These are phyloP conservation scores for rapeseed (Brassica napus) DNA, from an alignment of 345 rosid species.

Conservation along the genomic window DNA sequence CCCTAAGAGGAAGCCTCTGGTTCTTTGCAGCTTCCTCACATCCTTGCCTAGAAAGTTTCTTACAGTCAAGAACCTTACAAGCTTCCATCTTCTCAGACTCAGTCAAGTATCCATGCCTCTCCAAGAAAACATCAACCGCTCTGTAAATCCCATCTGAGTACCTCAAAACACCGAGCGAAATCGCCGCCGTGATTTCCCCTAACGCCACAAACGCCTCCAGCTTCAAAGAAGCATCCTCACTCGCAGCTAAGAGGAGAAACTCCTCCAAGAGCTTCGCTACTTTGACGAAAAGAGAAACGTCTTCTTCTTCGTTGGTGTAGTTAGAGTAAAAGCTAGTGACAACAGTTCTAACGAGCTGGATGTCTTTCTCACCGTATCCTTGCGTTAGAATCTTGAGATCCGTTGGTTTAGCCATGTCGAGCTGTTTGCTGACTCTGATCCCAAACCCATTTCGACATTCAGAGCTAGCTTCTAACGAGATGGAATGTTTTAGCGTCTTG, in stretches of 20 bases:
- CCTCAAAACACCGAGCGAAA: conserved; percentile 45
- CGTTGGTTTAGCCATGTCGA: conserved; percentile 56
- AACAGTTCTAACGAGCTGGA: conserved; percentile 60
- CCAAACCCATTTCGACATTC: conserved; percentile 59
- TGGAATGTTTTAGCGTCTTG: conserved; percentile 53
- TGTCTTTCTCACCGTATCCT: conserved; percentile 56
- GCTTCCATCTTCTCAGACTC: conserved; percentile 66
- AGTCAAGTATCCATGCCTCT: conserved; percentile 59
- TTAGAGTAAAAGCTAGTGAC: conserved; percentile 56
- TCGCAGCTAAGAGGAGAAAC: conserved; percentile 58
- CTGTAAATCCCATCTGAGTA: conserved; percentile 69
- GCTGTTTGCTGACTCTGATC: conserved; percentile 69
- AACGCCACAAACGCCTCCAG: conserved; percentile 50
- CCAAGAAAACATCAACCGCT: conserved; percentile 70
- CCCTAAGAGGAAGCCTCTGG: conserved; percentile 64
- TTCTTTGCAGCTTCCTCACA: conserved; percentile 63
- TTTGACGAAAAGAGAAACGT: conserved; percentile 33
- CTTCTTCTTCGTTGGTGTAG: conserved; percentile 23
- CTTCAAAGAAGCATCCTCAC: conserved; percentile 53
- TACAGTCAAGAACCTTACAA: conserved; percentile 64
- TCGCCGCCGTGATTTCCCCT: conserved; percentile 56
- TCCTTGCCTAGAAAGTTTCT: conserved; percentile 64
- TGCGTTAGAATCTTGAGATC: conserved; percentile 60
- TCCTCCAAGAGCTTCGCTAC: conserved; percentile 75
- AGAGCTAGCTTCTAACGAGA: conserved; percentile 53